These are phyloP conservation scores for Beauveria brongniartii DNA, from an alignment of 2,329 filamentous ascomycete genomes.

Conservation along the genomic window DNA sequence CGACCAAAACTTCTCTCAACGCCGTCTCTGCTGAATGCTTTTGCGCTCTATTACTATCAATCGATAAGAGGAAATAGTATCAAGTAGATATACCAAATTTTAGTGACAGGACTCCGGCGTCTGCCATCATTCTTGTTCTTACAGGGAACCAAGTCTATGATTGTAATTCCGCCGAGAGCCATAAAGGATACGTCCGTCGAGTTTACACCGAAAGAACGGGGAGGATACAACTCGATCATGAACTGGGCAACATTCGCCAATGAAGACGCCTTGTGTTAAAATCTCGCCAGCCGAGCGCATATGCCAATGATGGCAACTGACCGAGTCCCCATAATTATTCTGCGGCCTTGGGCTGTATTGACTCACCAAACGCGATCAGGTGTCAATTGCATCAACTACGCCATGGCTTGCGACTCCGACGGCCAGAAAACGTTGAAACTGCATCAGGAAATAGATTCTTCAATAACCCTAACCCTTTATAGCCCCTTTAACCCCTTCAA, in stretches of 20 bases:
- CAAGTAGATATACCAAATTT: slow-evolving; percentile 18
- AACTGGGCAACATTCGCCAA: slow-evolving; percentile 22
- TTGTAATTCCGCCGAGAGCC: slow-evolving; percentile 28
- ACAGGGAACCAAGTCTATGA: slow-evolving; percentile 28
- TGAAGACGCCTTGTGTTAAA: slow-evolving; percentile 25
- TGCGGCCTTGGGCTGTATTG: slow-evolving; percentile 39
- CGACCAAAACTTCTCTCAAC: slow-evolving; percentile 35
- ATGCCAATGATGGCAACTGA: slow-evolving; percentile 36
- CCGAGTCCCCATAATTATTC: slow-evolving; percentile 36
- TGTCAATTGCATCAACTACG: neutral
- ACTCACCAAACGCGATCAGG: slow-evolving; percentile 19
- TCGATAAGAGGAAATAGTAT: slow-evolving; percentile 25
- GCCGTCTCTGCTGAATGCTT: slow-evolving; percentile 33
- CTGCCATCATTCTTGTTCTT: slow-evolving; percentile 32
- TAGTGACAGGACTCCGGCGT: neutral
- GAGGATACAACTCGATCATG: slow-evolving; percentile 26
- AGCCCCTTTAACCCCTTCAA: too few species aligned
- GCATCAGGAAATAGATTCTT: slow-evolving; percentile 20
- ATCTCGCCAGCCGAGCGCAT: slow-evolving; percentile 15
- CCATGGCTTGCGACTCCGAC: slow-evolving; percentile 13
- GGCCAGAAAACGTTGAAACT: slow-evolving; percentile 30
- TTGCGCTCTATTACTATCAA: slow-evolving; percentile 29
- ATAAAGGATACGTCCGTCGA: slow-evolving; percentile 28
- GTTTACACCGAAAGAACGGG: slow-evolving; percentile 27
- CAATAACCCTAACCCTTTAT: too few species aligned